Evolutionary conservation across 2,329 filamentous ascomycete species (phyloP).

Genomic region (Colletotrichum noveboracense): DNA sequence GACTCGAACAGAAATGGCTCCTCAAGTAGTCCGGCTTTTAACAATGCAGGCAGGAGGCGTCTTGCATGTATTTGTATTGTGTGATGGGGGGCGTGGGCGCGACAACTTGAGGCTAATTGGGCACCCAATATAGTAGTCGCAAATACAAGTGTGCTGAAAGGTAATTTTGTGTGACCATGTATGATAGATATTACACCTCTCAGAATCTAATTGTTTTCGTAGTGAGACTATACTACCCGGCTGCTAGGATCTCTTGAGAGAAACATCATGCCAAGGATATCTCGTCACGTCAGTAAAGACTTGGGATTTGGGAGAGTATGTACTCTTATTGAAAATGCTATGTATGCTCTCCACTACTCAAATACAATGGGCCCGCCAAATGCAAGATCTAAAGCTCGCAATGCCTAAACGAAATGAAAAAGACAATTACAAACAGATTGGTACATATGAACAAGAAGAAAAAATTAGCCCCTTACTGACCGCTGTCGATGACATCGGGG

Average conservation of each 20-base stretch:
- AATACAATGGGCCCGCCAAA: neutral
- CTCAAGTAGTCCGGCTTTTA: neutral
- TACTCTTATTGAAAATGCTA: neutral
- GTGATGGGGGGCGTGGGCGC: neutral
- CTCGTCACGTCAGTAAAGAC: neutral
- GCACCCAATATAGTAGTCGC: too few relatives aligned
- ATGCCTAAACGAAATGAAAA: neutral
- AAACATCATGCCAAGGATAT: neutral
- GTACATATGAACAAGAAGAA: neutral
- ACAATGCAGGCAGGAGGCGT: neutral
- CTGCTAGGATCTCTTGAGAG: neutral
- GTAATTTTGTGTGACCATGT: neutral
- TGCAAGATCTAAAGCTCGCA: neutral
- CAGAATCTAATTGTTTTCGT: neutral
- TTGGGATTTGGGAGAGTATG: neutral
- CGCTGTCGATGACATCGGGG: slow-evolving; percentile 59
- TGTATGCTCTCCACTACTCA: neutral
- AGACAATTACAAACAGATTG: neutral
- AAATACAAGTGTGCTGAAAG: too few relatives aligned
- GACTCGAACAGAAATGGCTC: neutral
- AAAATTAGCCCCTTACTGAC: slow-evolving; percentile 38
- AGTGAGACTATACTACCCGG: neutral
- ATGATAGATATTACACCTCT: neutral
- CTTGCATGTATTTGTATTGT: neutral
- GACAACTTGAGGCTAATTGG: neutral